A percentile compares a stretch with the other conserved stretches of the same genome.
Conservation (phyloP, 306 rosid genomes). For the Malus domestica region ASM211411v1 NC_041795.1:3542501-3543000, state of each 20-base stretch:
- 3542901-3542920: slow-evolving; percentile 9
- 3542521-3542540: slow-evolving; percentile 62
- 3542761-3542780: slow-evolving; percentile 60
- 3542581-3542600: slow-evolving; percentile 37
- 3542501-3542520: slow-evolving; percentile 91
- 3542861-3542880: not conserved
- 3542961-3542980: slow-evolving; percentile 91
- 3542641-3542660: slow-evolving; percentile 58
- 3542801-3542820: slow-evolving; percentile 88
- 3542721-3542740: not conserved
- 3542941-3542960: slow-evolving; percentile 77
- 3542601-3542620: slow-evolving; percentile 45
- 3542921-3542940: slow-evolving; percentile 89
- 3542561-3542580: slow-evolving; percentile 30
- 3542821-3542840: slow-evolving; percentile 20
- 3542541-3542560: slow-evolving; percentile 51
- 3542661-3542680: slow-evolving; percentile 33
- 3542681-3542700: slow-evolving; percentile 1
- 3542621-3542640: slow-evolving; percentile 69
- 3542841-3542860: not conserved
- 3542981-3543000: slow-evolving; percentile 93
- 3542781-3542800: slow-evolving; percentile 84
- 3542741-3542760: not conserved
- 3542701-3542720: not conserved
- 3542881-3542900: not conserved